These are phyloP conservation scores for Rutstroemia sp. DNA, from an alignment of 2,329 filamentous ascomycete species.

Conservation along the genomic window DNA sequence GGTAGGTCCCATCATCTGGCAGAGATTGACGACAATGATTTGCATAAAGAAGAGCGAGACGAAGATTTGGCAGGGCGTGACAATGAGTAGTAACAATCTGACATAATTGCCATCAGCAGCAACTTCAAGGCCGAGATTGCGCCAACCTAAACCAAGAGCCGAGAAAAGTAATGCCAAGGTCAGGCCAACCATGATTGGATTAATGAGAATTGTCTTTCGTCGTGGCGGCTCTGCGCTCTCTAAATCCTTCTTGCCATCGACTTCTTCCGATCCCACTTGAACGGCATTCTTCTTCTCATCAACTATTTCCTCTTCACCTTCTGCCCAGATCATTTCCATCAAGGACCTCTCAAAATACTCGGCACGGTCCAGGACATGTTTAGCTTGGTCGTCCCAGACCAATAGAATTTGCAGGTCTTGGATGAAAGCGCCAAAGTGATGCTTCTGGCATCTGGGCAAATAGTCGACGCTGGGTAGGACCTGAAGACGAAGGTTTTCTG, in stretches of 20 bases:
- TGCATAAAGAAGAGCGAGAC: constrained; percentile 78
- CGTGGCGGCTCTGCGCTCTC: constrained; percentile 30
- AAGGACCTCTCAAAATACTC: constrained; percentile 44
- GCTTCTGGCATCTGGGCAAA: constrained; percentile 52
- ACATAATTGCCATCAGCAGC: constrained; percentile 55
- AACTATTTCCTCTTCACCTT: constrained; percentile 31
- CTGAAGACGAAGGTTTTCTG: constrained; percentile 52
- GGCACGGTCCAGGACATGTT: constrained; percentile 45
- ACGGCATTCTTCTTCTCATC: constrained; percentile 21
- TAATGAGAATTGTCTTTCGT: constrained; percentile 41
- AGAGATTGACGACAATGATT: constrained; percentile 68
- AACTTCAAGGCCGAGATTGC: constrained; percentile 61
- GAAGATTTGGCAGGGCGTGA: constrained; percentile 68
- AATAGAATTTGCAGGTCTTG: constrained; percentile 49
- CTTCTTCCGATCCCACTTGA: constrained; percentile 23
- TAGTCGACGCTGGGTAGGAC: constrained; percentile 50
- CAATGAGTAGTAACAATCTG: constrained; percentile 56
- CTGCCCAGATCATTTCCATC: constrained; percentile 51
- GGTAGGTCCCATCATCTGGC: constrained; percentile 70
- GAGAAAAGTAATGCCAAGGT: constrained; percentile 59
- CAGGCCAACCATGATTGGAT: constrained; percentile 59
- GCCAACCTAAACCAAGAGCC: constrained; percentile 62
- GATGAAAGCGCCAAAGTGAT: constrained; percentile 60
- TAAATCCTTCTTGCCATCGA: neutral
- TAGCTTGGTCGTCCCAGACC: constrained; percentile 57